phyloP scores from a whole-genome alignment of 768 basidiomycete species.

The Amylocystis lapponica region DNA sequence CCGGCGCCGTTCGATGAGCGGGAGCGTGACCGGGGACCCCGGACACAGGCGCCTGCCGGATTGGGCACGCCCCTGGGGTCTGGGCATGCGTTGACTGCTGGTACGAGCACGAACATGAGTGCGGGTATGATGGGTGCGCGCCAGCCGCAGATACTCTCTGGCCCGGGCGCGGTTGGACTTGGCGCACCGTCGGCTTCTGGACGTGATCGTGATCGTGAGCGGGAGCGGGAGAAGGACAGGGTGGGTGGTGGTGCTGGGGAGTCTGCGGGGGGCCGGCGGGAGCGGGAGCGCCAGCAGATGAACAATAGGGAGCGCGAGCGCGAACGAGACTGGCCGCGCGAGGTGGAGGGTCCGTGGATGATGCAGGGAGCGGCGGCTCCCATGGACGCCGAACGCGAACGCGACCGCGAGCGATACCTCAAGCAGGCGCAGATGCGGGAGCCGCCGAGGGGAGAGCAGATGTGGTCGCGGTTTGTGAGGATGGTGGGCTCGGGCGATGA shows the following conservation, averaged over 20 bases:
- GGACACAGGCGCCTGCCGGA: slow-evolving; percentile 1
- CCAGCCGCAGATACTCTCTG: slow-evolving; percentile 9
- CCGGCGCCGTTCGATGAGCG: slow-evolving; percentile 11
- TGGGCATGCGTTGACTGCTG: slow-evolving; percentile 6
- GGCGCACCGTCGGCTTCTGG: slow-evolving; percentile 3
- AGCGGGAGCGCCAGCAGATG: slow-evolving; percentile 9
- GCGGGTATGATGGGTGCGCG: slow-evolving; percentile 4
- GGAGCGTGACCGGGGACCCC: slow-evolving; percentile 5
- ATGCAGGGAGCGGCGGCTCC: neutral
- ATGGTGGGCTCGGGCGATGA: slow-evolving; percentile 14
- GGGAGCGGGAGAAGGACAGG: slow-evolving; percentile 20
- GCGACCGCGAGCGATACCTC: slow-evolving; percentile 17
- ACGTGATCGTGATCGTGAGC: slow-evolving; percentile 16
- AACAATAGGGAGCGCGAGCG: slow-evolving; percentile 11
- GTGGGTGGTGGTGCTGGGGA: slow-evolving; percentile 12
- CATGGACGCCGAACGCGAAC: slow-evolving; percentile 16
- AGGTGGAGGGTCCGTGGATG: slow-evolving; percentile 8
- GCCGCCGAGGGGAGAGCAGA: slow-evolving; percentile 3
- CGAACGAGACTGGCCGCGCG: slow-evolving; percentile 13
- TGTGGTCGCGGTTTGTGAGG: slow-evolving; percentile 10
- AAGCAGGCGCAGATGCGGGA: slow-evolving; percentile 5
- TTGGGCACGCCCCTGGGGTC: slow-evolving; percentile 10
- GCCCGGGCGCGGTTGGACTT: slow-evolving; percentile 7
- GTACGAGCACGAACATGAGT: slow-evolving; percentile 1
- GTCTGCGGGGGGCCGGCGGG: slow-evolving; percentile 13